phyloP scores from a whole-genome alignment of 371 early-diverging fungal species.

The Mucor racemosus region DNA sequence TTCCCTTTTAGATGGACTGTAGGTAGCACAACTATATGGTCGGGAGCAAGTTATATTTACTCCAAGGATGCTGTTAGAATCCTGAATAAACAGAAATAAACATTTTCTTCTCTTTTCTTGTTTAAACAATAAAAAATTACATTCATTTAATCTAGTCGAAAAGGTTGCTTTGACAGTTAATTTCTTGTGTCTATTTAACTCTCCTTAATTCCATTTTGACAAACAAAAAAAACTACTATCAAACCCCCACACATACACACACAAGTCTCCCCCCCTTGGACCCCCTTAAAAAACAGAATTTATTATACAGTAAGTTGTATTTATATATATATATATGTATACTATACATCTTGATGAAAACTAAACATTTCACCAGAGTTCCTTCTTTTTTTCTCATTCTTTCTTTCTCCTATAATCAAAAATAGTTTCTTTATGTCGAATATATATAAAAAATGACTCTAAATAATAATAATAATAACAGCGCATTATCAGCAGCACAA shows the following conservation, averaged over 20 bases:
- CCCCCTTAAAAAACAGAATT: constrained; percentile 9
- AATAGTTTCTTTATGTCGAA: not conserved
- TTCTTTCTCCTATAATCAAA: not conserved
- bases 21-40: constrained; percentile 78
- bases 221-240: constrained; percentile 5
- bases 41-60: constrained; percentile 78
- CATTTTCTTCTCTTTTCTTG: not conserved
- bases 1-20: constrained; percentile 59
- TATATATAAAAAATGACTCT: constrained; percentile 14
- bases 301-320: not conserved
- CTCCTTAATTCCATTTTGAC: not conserved
- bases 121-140: not conserved
- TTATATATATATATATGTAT: not conserved
- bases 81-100: not conserved
- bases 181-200: not conserved
- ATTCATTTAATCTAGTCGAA: not conserved
- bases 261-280: not conserved
- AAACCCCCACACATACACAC: not conserved
- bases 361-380: not conserved
- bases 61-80: constrained; percentile 81
- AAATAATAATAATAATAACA: not conserved
- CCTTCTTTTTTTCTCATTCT: not conserved
- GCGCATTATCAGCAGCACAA: not conserved
- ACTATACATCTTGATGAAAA: not conserved
- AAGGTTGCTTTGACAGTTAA: not conserved